These are phyloP conservation scores for Coniochaeta sp. DNA, from an alignment of 2,329 filamentous ascomycete species.

Conservation along the genomic window DNA sequence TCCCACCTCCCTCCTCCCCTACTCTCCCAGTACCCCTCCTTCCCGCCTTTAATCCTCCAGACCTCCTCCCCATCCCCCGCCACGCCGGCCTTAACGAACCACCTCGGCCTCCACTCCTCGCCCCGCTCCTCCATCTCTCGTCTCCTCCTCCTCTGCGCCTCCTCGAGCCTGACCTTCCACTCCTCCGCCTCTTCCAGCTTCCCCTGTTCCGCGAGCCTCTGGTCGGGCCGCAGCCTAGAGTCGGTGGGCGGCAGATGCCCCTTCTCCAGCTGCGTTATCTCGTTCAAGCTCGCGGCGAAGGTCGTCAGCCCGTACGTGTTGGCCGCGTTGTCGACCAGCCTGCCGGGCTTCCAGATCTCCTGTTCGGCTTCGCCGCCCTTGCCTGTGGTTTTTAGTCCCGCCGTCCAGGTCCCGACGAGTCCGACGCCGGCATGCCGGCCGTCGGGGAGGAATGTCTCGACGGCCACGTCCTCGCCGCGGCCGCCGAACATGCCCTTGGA, in stretches of 20 bases:
- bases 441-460: slow-evolving; percentile 62
- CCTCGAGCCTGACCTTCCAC: slow-evolving; percentile 77
- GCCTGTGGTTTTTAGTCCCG: slow-evolving; percentile 44
- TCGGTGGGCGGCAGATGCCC: slow-evolving; percentile 74
- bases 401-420: slow-evolving; percentile 80
- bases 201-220: slow-evolving; percentile 75
- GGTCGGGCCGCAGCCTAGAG: slow-evolving; percentile 76
- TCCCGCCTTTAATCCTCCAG: slow-evolving; percentile 71
- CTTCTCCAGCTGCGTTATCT: slow-evolving; percentile 75
- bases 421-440: slow-evolving; percentile 61
- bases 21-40: slow-evolving; percentile 92
- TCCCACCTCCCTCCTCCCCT: slow-evolving; percentile 62
- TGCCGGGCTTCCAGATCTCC: slow-evolving; percentile 72
- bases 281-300: slow-evolving; percentile 82
- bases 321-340: slow-evolving; percentile 69
- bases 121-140: slow-evolving; percentile 69
- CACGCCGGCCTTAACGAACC: slow-evolving; percentile 72
- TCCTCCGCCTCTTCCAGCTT: slow-evolving; percentile 77
- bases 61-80: slow-evolving; percentile 56
- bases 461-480: slow-evolving; percentile 79
- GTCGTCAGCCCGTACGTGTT: slow-evolving; percentile 82
- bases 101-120: slow-evolving; percentile 66
- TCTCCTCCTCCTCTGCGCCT: slow-evolving; percentile 70
- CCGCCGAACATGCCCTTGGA: slow-evolving; percentile 96
- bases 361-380: slow-evolving; percentile 54